Percentiles rank a stretch among this genome's conserved stretches.
phyloP scores from a whole-genome alignment of 2,329 filamentous ascomycete genomes.

The Dryadomyces sulphureus region DNA sequence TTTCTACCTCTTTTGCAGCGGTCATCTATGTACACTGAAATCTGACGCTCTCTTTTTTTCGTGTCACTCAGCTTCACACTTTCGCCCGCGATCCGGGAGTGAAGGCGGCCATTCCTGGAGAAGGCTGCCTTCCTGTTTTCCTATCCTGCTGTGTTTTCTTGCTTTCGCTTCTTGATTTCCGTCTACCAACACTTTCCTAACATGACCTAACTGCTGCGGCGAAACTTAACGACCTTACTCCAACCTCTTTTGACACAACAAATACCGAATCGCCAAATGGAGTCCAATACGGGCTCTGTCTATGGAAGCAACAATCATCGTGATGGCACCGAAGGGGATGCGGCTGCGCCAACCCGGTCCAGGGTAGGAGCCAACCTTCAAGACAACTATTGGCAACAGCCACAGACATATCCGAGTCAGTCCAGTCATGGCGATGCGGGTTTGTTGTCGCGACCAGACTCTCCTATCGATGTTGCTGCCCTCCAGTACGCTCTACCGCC shows the following conservation, averaged over 20 bases:
- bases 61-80: too few relatives aligned
- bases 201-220: too few relatives aligned
- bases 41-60: background rate
- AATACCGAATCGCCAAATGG: constrained; percentile 21
- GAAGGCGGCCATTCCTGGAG: background rate
- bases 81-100: too few relatives aligned
- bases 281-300: constrained; percentile 4
- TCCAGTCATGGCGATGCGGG: constrained; percentile 19
- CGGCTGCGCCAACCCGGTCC: background rate
- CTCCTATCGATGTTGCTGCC: constrained; percentile 37
- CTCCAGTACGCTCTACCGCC: constrained; percentile 41
- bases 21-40: too few relatives aligned
- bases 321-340: background rate
- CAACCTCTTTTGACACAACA: too few relatives aligned
- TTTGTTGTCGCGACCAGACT: constrained; percentile 24
- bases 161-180: background rate
- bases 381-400: constrained; percentile 39
- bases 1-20: background rate
- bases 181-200: too few relatives aligned
- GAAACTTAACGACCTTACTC: too few relatives aligned
- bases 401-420: constrained; percentile 25
- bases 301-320: background rate
- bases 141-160: background rate
- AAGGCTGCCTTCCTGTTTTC: background rate
- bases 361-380: too few relatives aligned